Base-by-base conservation (phyloP, 805 yeast genomes). In the Yarrowia sp. region DNA sequence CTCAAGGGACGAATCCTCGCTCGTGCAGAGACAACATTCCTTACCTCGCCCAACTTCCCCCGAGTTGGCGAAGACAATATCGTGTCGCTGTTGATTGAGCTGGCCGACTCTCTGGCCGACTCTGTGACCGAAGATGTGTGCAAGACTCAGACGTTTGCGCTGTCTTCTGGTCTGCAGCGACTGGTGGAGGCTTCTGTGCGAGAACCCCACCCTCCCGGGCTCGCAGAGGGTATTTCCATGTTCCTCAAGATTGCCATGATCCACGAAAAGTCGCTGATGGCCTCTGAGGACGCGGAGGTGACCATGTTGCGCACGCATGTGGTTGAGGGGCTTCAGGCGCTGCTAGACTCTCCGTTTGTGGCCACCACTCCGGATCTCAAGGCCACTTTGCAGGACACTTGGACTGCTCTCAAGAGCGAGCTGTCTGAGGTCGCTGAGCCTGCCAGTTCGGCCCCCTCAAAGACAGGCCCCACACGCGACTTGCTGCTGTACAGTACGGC, bases 401-500 rank as follows among this genome's bases (percentile, higher is more conserved):
- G 50, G 52, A 36, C 68, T 0, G 65, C 65, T 17, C 53, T 50
- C 30, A 53, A 53, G 10, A 40, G 43, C 40, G 60, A 53, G 34
- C 40, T 53, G 39, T 40, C 66, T 9, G 42, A 65, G 36, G 63
- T 49, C n/a, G 49, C 63, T 7, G 65, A 52, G 33, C 69, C 63
- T 24, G 58, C 52, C 13, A 61, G 43, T 4, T 39, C 69, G 19
- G 71, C 63, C 2, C 55, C 49, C 3, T 55, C 46, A 12, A 44
- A 19, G 3, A 13, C 56, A 15, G 44, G 44, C 1, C 58, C 55
- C 13, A 39, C 52, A 6, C 19, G 24, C 9, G 73, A 76, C 63
- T 70, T 79, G 34, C 71, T 73, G 55, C 63, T 80, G 1, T 73
- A 70, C 60, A 75, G 77, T 39, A 74, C 71, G 66, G 67, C 74